Percentiles rank a stretch among this genome's conserved stretches.
phyloP scores from a whole-genome alignment of 1,284 basidiomycete species.

The Thelephora terrestris region DNA sequence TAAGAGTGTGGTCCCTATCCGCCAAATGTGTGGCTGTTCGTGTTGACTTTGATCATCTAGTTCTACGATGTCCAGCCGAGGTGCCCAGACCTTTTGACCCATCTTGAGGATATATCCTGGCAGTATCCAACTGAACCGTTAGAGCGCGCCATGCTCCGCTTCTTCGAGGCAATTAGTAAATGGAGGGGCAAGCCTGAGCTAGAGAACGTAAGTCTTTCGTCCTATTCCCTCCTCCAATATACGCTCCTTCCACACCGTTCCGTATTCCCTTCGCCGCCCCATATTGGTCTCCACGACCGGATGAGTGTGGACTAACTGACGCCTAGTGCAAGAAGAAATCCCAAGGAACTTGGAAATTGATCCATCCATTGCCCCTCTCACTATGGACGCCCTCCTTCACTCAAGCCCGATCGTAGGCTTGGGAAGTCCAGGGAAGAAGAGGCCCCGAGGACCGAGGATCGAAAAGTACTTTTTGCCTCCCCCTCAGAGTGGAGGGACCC shows the following conservation, averaged over 20 bases:
- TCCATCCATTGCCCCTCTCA: constrained; percentile 31
- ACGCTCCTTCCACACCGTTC: neutral
- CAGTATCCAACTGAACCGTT: constrained; percentile 73
- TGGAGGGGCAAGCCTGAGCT: constrained; percentile 78
- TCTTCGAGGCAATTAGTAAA: constrained; percentile 66
- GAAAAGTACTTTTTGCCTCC: constrained; percentile 33
- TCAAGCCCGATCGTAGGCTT: constrained; percentile 50
- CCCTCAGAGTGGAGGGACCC: constrained; percentile 6
- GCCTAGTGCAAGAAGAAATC: constrained; percentile 45
- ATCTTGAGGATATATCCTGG: constrained; percentile 72
- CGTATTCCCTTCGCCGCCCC: no score
- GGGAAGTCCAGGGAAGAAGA: constrained; percentile 13
- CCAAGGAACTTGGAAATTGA: constrained; percentile 20
- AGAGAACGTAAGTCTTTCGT: constrained; percentile 45
- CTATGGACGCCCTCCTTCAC: constrained; percentile 53
- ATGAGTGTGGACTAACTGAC: constrained; percentile 7
- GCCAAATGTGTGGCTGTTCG: neutral
- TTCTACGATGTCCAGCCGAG: constrained; percentile 63
- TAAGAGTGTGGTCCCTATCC: constrained; percentile 26
- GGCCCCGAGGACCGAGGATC: constrained; percentile 22
- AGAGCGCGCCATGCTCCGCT: constrained; percentile 64
- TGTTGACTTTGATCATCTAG: constrained; percentile 25
- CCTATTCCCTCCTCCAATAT: neutral
- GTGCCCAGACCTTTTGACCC: constrained; percentile 63
- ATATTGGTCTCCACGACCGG: constrained; percentile 5